These are phyloP conservation scores for Sporothrix luriei DNA, from an alignment of 2,329 filamentous ascomycete species.

Conservation along the genomic window DNA sequence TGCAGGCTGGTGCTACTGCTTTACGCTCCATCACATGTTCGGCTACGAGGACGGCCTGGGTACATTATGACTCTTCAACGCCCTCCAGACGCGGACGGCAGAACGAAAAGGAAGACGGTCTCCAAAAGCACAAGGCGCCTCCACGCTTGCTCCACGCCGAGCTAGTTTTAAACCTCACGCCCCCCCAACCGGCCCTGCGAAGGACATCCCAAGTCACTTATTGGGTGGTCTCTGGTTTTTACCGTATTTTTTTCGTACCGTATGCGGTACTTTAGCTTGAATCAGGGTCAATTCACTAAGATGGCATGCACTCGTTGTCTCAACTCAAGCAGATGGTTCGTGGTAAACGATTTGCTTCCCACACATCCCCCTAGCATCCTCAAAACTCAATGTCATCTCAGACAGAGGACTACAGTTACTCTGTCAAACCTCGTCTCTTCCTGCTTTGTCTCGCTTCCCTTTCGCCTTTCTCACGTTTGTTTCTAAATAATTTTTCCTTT, in stretches of 20 bases:
- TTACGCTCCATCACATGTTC: slow-evolving; percentile 35
- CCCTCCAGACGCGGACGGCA: not conserved
- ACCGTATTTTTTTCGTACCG: not conserved
- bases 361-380: not conserved
- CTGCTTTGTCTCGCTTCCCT: not conserved
- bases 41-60: slow-evolving; percentile 27
- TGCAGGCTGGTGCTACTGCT: slow-evolving; percentile 1
- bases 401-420: not conserved
- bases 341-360: too few species aligned
- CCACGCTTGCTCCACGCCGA: slow-evolving; percentile 20
- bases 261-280: not conserved
- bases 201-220: not conserved
- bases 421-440: not conserved
- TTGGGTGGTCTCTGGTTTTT: not conserved
- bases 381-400: not conserved
- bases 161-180: slow-evolving; percentile 2
- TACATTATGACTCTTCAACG: slow-evolving; percentile 26
- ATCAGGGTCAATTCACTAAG: slow-evolving; percentile 2
- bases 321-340: not conserved
- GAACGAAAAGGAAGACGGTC: not conserved
- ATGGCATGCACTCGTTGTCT: slow-evolving; percentile 8
- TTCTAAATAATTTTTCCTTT: not conserved
- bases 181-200: slow-evolving; percentile 15
- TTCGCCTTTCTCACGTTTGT: not conserved
- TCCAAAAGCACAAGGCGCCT: not conserved